Conservation (phyloP, 495 filamentous ascomycete species). For the Hypoxylon lienhwacheense region DNA sequence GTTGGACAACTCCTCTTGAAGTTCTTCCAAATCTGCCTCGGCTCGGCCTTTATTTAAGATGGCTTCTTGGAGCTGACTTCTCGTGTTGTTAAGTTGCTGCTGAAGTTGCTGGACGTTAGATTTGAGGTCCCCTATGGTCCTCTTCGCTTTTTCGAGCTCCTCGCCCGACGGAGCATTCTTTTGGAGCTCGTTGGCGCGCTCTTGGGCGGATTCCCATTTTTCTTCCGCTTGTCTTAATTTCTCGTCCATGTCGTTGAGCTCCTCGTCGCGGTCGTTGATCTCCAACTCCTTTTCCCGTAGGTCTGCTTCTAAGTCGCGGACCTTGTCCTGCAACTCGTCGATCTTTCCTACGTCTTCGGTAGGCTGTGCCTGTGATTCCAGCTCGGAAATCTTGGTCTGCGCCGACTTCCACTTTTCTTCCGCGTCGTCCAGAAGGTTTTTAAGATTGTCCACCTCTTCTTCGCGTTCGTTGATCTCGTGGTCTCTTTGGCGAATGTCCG, state of each 20-base stretch:
- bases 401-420: slow-evolving; percentile 38
- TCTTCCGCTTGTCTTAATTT: slow-evolving; percentile 42
- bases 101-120: slow-evolving; percentile 47
- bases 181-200: slow-evolving; percentile 63
- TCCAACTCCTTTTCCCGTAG: slow-evolving; percentile 66
- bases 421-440: slow-evolving; percentile 14
- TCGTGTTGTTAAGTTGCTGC: slow-evolving; percentile 58
- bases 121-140: slow-evolving; percentile 53
- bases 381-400: slow-evolving; percentile 52
- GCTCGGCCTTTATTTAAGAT: slow-evolving; percentile 61
- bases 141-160: slow-evolving; percentile 58
- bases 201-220: slow-evolving; percentile 46
- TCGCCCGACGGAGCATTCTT: slow-evolving; percentile 57
- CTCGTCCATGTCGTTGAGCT: slow-evolving; percentile 55
- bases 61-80: slow-evolving; percentile 64
- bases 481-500: slow-evolving; percentile 60
- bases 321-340: slow-evolving; percentile 66
- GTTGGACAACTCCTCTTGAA: slow-evolving; percentile 76
- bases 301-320: slow-evolving; percentile 68
- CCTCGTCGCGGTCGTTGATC: slow-evolving; percentile 66
- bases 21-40: slow-evolving; percentile 61
- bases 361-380: slow-evolving; percentile 55
- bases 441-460: slow-evolving; percentile 46
- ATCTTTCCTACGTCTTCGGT: slow-evolving; percentile 53
- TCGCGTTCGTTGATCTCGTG: slow-evolving; percentile 46